These are phyloP conservation scores for Cladosporium austrohemisphaericum DNA, from an alignment of 2,329 filamentous ascomycete genomes.

Conservation along the genomic window DNA sequence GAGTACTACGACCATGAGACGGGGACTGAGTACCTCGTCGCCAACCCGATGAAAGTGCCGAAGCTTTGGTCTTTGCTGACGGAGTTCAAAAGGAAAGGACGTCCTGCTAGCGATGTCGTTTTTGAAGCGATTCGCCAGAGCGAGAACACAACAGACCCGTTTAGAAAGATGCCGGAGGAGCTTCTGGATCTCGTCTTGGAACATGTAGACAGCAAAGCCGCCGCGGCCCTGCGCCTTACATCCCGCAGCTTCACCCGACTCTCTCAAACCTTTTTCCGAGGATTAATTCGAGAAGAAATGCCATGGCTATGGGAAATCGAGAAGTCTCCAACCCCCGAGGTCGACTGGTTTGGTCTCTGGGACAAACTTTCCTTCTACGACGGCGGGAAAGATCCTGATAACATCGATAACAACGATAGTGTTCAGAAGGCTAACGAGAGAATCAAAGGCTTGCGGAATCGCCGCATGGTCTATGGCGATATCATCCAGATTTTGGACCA, in stretches of 20 bases:
- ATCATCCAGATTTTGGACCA: not conserved
- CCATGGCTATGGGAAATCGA: not conserved
- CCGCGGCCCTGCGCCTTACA: not conserved
- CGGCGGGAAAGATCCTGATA: not conserved
- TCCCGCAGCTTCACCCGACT: not conserved
- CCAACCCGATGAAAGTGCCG: not conserved
- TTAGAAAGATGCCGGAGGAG: not conserved
- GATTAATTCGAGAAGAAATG: not conserved
- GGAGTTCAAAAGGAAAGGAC: too few relatives aligned
- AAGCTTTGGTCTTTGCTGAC: not conserved
- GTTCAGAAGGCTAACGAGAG: not conserved
- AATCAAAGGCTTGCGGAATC: not conserved
- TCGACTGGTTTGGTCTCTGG: not conserved
- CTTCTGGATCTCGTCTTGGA: not conserved
- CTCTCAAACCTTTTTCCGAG: not conserved
- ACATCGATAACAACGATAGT: not conserved
- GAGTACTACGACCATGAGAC: not conserved
- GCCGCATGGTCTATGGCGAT: not conserved
- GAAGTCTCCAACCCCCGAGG: not conserved
- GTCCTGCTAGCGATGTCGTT: not conserved
- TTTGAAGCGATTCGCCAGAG: not conserved
- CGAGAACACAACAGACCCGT: not conserved
- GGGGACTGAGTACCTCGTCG: not conserved
- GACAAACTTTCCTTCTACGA: not conserved
- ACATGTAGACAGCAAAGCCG: not conserved